Conservation (phyloP, 257 asterid genomes). For the Misopates orontium region DNA sequence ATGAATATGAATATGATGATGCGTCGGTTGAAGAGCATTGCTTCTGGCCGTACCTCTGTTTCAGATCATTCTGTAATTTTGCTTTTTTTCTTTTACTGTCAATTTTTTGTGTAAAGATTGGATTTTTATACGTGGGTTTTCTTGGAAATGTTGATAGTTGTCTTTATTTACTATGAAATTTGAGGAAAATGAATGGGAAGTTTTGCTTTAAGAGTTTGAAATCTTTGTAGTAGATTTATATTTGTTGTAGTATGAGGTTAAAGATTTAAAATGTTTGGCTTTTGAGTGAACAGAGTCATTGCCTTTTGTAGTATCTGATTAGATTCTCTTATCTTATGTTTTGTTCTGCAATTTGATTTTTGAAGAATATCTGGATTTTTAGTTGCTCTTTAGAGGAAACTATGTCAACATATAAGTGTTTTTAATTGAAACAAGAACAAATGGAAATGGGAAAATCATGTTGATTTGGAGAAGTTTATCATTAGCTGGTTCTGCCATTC, state of each 20-base stretch:
- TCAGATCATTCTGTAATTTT: constrained; percentile 93
- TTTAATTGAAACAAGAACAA: neutral
- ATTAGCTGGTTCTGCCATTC: no score
- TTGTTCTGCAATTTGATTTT: no score
- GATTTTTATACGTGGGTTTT: constrained; percentile 13
- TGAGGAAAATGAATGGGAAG: neutral
- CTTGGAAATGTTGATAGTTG: no score
- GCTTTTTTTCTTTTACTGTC: no score
- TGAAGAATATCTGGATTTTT: no score
- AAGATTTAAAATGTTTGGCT: neutral
- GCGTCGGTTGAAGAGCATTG: constrained; percentile 98
- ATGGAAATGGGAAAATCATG: no score
- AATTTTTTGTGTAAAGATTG: neutral
- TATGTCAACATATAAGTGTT: neutral
- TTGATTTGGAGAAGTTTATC: no score
- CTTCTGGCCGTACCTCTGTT: constrained; percentile 90
- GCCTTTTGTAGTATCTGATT: no score
- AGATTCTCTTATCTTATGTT: no score
- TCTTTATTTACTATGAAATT: constrained; percentile 2
- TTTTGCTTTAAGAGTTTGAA: neutral
- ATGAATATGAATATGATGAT: constrained; percentile 87
- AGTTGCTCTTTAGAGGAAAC: no score
- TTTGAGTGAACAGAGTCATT: neutral
- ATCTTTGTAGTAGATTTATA: constrained; percentile 12
- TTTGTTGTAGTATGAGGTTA: constrained; percentile 1